phyloP scores from a whole-genome alignment of 208 protist genomes.

The Leptomonas pyrrhocoris region DNA sequence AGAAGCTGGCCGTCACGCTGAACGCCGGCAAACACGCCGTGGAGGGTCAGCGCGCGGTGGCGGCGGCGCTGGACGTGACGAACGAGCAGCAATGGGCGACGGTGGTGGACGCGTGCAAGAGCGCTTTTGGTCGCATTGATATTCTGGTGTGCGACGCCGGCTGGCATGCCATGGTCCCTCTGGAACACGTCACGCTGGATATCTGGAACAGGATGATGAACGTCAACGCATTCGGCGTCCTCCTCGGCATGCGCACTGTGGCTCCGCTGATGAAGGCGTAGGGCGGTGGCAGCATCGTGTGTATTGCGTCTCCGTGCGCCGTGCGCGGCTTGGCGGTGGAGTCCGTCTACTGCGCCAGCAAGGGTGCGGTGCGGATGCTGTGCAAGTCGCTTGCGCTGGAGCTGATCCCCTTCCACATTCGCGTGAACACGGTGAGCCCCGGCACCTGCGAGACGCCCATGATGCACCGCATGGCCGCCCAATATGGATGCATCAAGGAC shows the following conservation, averaged over 20 bases:
- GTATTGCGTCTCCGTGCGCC: not conserved
- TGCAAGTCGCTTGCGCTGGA: constrained; percentile 3
- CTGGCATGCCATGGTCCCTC: not conserved
- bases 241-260: constrained; percentile 1
- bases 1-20: too few species aligned
- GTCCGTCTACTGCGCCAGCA: not conserved
- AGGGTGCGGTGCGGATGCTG: not conserved
- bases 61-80: too few species aligned
- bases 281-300: constrained; percentile 3
- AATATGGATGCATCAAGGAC: too few species aligned
- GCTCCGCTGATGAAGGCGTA: too few species aligned
- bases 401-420: not conserved
- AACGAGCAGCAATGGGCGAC: too few species aligned
- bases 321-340: not conserved
- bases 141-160: constrained; percentile 2
- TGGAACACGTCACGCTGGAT: not conserved
- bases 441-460: not conserved
- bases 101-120: too few species aligned
- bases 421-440: not conserved
- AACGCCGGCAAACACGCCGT: too few species aligned
- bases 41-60: too few species aligned
- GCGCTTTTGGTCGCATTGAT: constrained; percentile 5
- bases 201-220: not conserved
- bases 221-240: not conserved
- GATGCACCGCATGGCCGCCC: not conserved